Percentiles rank a stretch among this genome's conserved stretches.
Evolutionary conservation across 495 filamentous ascomycete genomes (phyloP).

Genomic region (Tuber calosporum): DNA sequence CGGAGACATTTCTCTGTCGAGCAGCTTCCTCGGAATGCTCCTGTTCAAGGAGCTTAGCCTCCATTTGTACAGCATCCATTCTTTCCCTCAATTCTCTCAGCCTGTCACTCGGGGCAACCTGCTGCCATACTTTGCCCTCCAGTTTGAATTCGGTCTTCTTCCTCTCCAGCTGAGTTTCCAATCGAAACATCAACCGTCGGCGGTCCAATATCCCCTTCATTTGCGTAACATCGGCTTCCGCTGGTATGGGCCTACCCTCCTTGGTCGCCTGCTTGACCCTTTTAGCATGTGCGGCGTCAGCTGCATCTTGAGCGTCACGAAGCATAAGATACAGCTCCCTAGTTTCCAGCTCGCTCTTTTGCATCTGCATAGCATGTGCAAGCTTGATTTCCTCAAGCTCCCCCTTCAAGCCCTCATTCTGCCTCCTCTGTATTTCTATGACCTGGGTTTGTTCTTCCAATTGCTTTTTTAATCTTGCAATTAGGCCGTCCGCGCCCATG

Average conservation of each 20-base stretch:
- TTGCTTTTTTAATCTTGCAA: constrained; percentile 86
- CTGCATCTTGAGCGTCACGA: constrained; percentile 92
- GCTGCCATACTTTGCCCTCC: constrained; percentile 88
- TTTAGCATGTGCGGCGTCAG: constrained; percentile 68
- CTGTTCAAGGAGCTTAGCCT: constrained; percentile 43
- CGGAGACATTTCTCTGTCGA: constrained; percentile 43
- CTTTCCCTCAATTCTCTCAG: constrained; percentile 84
- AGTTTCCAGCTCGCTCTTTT: constrained; percentile 91
- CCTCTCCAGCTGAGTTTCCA: constrained; percentile 89
- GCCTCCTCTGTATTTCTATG: constrained; percentile 79
- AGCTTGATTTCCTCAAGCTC: constrained; percentile 82
- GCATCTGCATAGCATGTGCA: constrained; percentile 80
- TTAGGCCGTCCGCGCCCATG: constrained; percentile 85
- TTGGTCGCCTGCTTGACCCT: constrained; percentile 47
- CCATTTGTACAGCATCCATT: constrained; percentile 65
- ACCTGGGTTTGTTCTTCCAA: constrained; percentile 84
- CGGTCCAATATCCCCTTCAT: constrained; percentile 92
- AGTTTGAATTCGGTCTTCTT: constrained; percentile 98
- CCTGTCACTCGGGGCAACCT: constrained; percentile 78
- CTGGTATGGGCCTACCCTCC: constrained; percentile 41
- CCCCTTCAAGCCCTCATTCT: constrained; percentile 76
- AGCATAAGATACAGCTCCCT: constrained; percentile 97
- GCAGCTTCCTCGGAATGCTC: constrained; percentile 51
- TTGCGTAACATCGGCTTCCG: constrained; percentile 59
- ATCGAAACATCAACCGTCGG: constrained; percentile 78